Base-by-base conservation (phyloP, 140 eudicot genomes). In the Ambrosia hybrid region DNA sequence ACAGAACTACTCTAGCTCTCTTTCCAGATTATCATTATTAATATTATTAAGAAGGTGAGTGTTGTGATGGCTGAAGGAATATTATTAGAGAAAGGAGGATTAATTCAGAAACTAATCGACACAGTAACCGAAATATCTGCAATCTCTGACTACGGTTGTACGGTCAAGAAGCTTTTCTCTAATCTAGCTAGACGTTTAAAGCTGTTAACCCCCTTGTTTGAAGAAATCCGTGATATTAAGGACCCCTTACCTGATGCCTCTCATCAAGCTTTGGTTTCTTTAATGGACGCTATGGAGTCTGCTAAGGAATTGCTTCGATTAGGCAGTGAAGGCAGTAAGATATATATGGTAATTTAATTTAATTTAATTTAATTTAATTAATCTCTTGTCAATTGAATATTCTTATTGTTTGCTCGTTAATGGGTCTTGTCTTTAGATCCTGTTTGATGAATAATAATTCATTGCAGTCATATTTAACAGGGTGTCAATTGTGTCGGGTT, bases 141-240 rank as follows among this genome's bases (percentile, higher is more conserved):
- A 6, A 80, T 87, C 3, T 26, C 84, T 4, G 97, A 87, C 11
- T 93, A 79, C 82, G 62, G 91, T 39, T 46, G 53, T 37, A 72
- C 84, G 14, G 96, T 90, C 37, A 90, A 83, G 85, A 90, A 81
- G 78, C 89, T 82, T 62, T 90, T 82, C 72, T 73, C 86, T 5
- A 93, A 93, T 81, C 71, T 93, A 57, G 87, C 94, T 38, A 68
- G 98, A 48, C 76, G 98, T 79, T 55, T 93, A 75, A 93, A 93
- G 85, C 88, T 93, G 5, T 73, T 93, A 80, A 88, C 79, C 14
- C 98, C 98, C 30, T 70, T 93, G 86, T 93, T 93, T 59, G 98
- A 88, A 79, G 98, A 93, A 78, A 87, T 93, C 70, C 87, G 92
- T 45, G 98, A 93, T 63, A 68, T 76, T 57, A 81, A 78, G 55